Evolutionary conservation across 345 rosid genomes (phyloP).

Genomic region (Mallotus nudiflorus): DNA sequence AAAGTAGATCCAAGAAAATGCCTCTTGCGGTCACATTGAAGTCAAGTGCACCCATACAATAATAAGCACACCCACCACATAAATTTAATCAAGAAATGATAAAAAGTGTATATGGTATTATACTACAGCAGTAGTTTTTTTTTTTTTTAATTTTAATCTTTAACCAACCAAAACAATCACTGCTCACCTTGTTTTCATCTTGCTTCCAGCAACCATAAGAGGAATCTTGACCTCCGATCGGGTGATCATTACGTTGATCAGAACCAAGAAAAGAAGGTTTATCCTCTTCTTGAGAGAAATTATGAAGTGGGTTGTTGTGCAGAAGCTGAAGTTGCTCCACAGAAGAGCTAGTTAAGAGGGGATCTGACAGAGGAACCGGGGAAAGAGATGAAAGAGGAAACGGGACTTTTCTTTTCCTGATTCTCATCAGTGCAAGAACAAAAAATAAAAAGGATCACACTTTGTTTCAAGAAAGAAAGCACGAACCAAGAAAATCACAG

Average conservation of each 20-base stretch:
- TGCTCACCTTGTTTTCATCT: constrained; percentile 25
- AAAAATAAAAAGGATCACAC: neutral
- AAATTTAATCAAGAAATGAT: neutral
- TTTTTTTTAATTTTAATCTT: neutral
- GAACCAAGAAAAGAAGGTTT: constrained; percentile 13
- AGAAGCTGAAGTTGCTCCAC: constrained; percentile 50
- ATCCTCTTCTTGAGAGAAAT: constrained; percentile 9
- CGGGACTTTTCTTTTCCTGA: constrained; percentile 79
- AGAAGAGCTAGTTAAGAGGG: constrained; percentile 51
- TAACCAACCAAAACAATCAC: constrained; percentile 36
- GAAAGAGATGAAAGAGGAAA: constrained; percentile 75
- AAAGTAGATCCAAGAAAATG: constrained; percentile 7
- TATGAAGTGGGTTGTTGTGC: no score
- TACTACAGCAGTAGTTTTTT: neutral
- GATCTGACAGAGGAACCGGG: constrained; percentile 83
- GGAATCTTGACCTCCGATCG: constrained; percentile 35
- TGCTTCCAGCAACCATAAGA: constrained; percentile 2
- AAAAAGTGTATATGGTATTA: constrained; percentile 1
- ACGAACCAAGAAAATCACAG: neutral
- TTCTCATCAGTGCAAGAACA: constrained; percentile 67
- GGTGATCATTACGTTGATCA: constrained; percentile 42
- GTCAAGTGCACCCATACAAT: constrained; percentile 47
- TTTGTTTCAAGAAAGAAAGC: no score
- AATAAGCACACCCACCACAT: neutral
- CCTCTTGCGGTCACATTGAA: constrained; percentile 20